Evolutionary conservation across 2,329 filamentous ascomycete genomes (phyloP).

Genomic region (Pochonia chlamydosporia): DNA sequence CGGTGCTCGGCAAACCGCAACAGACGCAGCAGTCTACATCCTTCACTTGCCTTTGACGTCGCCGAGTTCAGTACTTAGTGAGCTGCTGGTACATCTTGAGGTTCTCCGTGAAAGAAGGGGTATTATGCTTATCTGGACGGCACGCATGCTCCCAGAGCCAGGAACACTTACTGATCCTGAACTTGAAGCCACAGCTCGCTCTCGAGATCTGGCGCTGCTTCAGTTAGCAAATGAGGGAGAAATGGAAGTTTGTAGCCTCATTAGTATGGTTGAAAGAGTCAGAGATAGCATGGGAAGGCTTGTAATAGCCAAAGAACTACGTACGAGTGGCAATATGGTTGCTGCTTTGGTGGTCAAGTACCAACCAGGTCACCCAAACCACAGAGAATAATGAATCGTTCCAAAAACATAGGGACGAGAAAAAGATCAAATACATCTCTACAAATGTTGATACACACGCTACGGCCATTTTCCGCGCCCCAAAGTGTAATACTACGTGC

Average conservation of each 20-base stretch:
- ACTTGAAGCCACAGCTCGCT: neutral
- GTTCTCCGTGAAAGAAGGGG: constrained; percentile 2
- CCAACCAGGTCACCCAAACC: too few species aligned
- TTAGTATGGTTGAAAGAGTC: constrained; percentile 1
- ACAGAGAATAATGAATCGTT: too few species aligned
- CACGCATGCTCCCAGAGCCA: neutral
- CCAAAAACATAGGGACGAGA: too few species aligned
- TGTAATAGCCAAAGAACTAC: constrained; percentile 1
- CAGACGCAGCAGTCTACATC: constrained; percentile 7
- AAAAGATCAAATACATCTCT: too few species aligned
- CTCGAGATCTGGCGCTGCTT: constrained; percentile 1
- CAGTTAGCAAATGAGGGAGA: constrained; percentile 6
- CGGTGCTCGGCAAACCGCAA: constrained; percentile 1
- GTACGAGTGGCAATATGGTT: neutral
- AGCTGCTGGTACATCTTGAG: constrained; percentile 1
- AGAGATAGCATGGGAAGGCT: constrained; percentile 3
- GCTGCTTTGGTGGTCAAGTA: constrained; percentile 5
- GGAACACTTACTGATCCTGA: neutral
- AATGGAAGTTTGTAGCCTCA: constrained; percentile 2
- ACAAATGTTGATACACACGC: too few species aligned
- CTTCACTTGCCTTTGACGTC: constrained; percentile 5
- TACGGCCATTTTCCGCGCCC: too few species aligned
- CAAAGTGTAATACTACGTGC: too few species aligned
- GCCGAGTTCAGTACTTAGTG: neutral
- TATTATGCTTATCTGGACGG: constrained; percentile 3